These are phyloP conservation scores for Mycena sanguinolenta DNA, from an alignment of 768 basidiomycete genomes.

Conservation along the genomic window DNA sequence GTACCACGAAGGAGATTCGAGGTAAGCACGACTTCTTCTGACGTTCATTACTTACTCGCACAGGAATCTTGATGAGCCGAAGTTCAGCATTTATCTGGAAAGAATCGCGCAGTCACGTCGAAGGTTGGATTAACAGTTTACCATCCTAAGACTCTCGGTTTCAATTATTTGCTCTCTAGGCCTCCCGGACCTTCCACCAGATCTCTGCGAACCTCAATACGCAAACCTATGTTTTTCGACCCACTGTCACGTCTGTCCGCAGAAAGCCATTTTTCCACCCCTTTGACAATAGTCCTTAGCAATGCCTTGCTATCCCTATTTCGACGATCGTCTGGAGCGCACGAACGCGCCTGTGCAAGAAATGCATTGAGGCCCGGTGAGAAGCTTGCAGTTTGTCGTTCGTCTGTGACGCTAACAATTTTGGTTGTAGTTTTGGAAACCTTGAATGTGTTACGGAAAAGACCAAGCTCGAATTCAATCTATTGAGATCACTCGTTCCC, in stretches of 20 bases:
- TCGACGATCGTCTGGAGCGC: conserved; percentile 52
- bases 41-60: not conserved
- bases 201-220: conserved; percentile 60
- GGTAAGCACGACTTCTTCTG: not conserved
- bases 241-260: conserved; percentile 56
- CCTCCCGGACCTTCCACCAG: conserved; percentile 58
- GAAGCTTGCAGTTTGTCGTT: conserved; percentile 12
- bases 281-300: conserved; percentile 40
- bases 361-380: conserved; percentile 51
- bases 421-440: not conserved
- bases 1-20: conserved; percentile 57
- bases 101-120: conserved; percentile 47
- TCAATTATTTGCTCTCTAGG: conserved; percentile 30
- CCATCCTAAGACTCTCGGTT: too few relatives aligned
- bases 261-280: not conserved
- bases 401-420: not conserved
- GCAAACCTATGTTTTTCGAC: conserved; percentile 59
- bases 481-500: conserved; percentile 5
- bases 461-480: not conserved
- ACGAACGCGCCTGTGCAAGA: conserved; percentile 53
- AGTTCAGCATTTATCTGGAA: conserved; percentile 52
- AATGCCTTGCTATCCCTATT: conserved; percentile 48
- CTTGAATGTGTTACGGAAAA: not conserved
- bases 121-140: conserved; percentile 19
- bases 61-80: conserved; percentile 51